Conservation (phyloP, 176 grass and related monocot genomes). For the Thinopyrum elongatum region DNA sequence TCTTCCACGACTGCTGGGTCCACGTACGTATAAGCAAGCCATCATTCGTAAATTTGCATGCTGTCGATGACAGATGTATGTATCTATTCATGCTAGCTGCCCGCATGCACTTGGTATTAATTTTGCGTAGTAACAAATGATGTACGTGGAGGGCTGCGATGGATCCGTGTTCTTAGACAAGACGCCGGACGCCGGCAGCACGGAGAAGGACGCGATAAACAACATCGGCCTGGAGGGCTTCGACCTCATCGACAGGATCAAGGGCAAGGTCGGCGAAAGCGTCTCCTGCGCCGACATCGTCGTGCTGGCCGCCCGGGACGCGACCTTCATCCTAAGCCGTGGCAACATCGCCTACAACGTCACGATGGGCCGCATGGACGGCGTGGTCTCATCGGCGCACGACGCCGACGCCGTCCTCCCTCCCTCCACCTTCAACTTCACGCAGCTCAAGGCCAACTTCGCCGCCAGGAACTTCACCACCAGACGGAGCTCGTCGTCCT, state of each 20-base stretch:
- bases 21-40: background rate
- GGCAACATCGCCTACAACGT: conserved; percentile 19
- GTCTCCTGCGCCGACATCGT: conserved; percentile 57
- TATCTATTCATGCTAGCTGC: background rate
- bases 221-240: conserved; percentile 39
- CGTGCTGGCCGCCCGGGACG: conserved; percentile 37
- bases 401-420: conserved; percentile 26
- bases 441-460: conserved; percentile 20
- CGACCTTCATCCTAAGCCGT: conserved; percentile 11
- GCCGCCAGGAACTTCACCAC: conserved; percentile 18
- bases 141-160: conserved; percentile 39
- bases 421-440: conserved; percentile 3
- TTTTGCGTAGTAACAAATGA: background rate
- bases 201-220: conserved; percentile 33
- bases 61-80: background rate
- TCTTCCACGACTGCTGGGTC: conserved; percentile 63
- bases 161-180: conserved; percentile 41
- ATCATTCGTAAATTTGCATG: background rate
- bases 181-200: background rate
- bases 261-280: background rate
- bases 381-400: conserved; percentile 5
- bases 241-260: conserved; percentile 42
- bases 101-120: background rate
- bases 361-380: conserved; percentile 29
- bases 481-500: conserved; percentile 40